phyloP scores from a whole-genome alignment of 2,329 filamentous ascomycete genomes.

The Chaetoscypha palmicola region DNA sequence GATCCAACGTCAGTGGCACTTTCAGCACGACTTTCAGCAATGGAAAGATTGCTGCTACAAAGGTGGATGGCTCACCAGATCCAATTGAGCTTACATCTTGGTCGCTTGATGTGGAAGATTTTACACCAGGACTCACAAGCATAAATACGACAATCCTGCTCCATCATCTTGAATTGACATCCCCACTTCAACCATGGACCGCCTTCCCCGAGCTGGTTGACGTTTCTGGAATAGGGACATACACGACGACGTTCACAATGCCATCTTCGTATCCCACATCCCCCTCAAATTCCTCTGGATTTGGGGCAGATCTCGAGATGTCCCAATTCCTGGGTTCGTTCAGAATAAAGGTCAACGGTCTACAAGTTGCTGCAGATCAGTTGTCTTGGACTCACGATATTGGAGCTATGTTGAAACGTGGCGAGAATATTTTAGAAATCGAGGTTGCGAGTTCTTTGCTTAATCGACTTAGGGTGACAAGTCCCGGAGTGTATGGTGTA shows the following conservation, averaged over 20 bases:
- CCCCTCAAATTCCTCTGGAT: neutral
- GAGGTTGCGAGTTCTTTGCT: constrained; percentile 2
- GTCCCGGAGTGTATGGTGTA: neutral
- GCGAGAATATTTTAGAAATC: neutral
- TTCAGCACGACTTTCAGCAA: constrained; percentile 1
- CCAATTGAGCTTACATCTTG: neutral
- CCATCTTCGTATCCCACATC: neutral
- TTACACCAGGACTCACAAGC: neutral
- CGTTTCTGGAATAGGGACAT: constrained; percentile 2
- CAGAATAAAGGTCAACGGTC: neutral
- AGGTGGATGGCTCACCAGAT: neutral
- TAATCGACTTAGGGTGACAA: neutral
- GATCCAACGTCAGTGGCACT: neutral
- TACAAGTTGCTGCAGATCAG: neutral
- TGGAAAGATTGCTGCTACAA: neutral
- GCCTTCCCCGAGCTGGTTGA: neutral
- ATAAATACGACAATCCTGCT: constrained; percentile 1
- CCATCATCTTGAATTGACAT: neutral
- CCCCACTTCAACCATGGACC: neutral
- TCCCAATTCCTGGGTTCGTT: neutral
- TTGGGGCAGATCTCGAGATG: neutral
- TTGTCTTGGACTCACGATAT: neutral
- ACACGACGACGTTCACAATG: neutral
- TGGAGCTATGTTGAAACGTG: neutral
- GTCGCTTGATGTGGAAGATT: constrained; percentile 1